Conservation (phyloP, 106 monocot genomes). For the Acorus gramineus region DNA sequence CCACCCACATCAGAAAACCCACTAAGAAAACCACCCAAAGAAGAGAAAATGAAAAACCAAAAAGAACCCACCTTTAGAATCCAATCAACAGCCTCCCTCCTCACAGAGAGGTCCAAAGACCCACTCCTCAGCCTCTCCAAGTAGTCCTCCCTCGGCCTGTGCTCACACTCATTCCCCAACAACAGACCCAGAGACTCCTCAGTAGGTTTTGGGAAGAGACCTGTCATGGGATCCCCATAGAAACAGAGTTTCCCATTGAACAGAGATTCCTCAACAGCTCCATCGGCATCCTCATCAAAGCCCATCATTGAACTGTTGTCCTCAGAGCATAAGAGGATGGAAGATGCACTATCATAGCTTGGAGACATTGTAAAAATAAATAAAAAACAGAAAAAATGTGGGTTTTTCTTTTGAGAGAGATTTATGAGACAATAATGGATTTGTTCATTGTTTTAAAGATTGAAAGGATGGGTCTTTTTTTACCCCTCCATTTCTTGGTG, state of each 20-base stretch:
- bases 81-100: conserved; percentile 91
- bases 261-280: conserved; percentile 1
- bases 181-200: conserved; percentile 58
- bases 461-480: too few relatives aligned
- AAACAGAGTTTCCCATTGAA: conserved; percentile 1
- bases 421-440: too few relatives aligned
- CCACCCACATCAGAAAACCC: neutral
- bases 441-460: too few relatives aligned
- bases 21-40: neutral
- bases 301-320: conserved; percentile 50
- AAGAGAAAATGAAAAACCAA: neutral
- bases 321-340: conserved; percentile 57
- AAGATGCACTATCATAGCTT: conserved; percentile 34
- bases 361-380: conserved; percentile 22
- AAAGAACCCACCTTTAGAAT: conserved; percentile 48
- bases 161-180: conserved; percentile 42
- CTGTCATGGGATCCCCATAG: conserved; percentile 31
- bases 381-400: too few relatives aligned
- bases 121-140: conserved; percentile 39
- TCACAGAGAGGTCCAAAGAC: conserved; percentile 42
- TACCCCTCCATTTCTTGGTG: too few relatives aligned
- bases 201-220: conserved; percentile 39
- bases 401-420: too few relatives aligned
- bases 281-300: conserved; percentile 39
- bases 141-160: conserved; percentile 63